Conservation (phyloP, 305 asterid species). For the Fraxinus sp. region DNA sequence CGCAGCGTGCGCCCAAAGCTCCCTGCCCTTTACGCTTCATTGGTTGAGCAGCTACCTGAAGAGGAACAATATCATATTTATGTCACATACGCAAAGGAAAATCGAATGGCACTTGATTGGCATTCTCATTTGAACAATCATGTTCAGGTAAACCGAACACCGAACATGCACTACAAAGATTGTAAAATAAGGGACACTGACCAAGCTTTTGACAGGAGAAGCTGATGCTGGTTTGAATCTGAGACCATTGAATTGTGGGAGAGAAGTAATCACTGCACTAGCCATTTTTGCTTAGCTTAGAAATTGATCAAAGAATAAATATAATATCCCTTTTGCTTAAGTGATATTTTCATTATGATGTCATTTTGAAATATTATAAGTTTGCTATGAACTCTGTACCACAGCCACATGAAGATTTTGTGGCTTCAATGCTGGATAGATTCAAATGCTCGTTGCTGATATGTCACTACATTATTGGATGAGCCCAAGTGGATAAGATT, state of each 20-base stretch:
- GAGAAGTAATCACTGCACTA: slow-evolving; percentile 57
- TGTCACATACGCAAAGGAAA: neutral
- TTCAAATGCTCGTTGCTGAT: slow-evolving; percentile 51
- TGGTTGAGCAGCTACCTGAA: slow-evolving; percentile 49
- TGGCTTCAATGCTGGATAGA: slow-evolving; percentile 66
- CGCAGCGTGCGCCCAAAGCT: slow-evolving; percentile 79
- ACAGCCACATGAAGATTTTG: slow-evolving; percentile 49
- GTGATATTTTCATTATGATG: slow-evolving; percentile 1
- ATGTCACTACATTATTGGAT: slow-evolving; percentile 50
- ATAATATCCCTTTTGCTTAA: neutral
- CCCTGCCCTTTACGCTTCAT: slow-evolving; percentile 55
- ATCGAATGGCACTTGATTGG: neutral
- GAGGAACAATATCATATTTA: neutral
- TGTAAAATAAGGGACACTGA: slow-evolving; percentile 31
- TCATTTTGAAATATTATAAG: slow-evolving; percentile 29
- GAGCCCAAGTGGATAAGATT: slow-evolving; percentile 57
- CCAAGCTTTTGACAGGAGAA: slow-evolving; percentile 58
- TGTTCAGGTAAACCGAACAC: neutral
- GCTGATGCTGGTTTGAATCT: slow-evolving; percentile 40
- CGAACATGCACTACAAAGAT: neutral
- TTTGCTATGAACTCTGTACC: slow-evolving; percentile 17
- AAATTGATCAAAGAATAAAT: slow-evolving; percentile 12
- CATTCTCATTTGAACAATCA: neutral
- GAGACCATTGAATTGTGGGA: slow-evolving; percentile 76
- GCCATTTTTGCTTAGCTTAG: slow-evolving; percentile 53